Evolutionary conservation across 768 basidiomycete species (phyloP).

Genomic region (Tylopilus balloui): DNA sequence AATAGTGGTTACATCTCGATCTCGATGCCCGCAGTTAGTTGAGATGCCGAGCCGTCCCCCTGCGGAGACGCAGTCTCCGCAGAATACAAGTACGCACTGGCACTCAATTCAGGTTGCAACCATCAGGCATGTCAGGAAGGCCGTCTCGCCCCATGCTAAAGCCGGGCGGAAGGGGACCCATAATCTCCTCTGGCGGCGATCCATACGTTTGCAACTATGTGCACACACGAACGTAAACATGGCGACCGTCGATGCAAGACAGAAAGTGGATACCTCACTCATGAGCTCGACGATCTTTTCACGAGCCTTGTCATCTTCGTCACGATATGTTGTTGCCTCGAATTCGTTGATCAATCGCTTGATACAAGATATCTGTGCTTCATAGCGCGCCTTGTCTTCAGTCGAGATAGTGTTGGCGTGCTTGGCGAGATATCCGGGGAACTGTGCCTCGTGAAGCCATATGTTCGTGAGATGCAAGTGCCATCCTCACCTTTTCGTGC

Average conservation of each 20-base stretch:
- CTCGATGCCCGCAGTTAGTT: not conserved
- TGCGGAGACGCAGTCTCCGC: not conserved
- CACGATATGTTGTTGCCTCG: constrained; percentile 54
- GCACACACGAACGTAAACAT: not conserved
- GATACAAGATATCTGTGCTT: constrained; percentile 55
- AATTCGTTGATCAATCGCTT: constrained; percentile 60
- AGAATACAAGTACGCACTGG: not conserved
- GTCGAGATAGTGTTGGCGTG: constrained; percentile 49
- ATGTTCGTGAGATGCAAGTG: not conserved
- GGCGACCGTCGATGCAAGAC: not conserved
- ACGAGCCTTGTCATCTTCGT: constrained; percentile 45
- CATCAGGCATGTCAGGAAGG: constrained; percentile 41
- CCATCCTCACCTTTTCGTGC: constrained; percentile 23
- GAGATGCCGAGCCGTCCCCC: not conserved
- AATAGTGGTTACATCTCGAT: not conserved
- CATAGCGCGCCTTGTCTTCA: constrained; percentile 61
- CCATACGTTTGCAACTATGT: constrained; percentile 62
- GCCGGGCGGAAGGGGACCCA: constrained; percentile 81
- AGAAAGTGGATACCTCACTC: constrained; percentile 51
- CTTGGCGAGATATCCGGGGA: constrained; percentile 67
- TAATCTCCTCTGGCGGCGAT: constrained; percentile 73
- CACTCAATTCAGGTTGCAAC: constrained; percentile 11
- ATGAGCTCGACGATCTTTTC: constrained; percentile 62
- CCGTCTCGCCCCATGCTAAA: constrained; percentile 53
- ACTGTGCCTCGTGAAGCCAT: constrained; percentile 32